phyloP scores from a whole-genome alignment of 805 yeast species.

The Saturnispora gosingensis region DNA sequence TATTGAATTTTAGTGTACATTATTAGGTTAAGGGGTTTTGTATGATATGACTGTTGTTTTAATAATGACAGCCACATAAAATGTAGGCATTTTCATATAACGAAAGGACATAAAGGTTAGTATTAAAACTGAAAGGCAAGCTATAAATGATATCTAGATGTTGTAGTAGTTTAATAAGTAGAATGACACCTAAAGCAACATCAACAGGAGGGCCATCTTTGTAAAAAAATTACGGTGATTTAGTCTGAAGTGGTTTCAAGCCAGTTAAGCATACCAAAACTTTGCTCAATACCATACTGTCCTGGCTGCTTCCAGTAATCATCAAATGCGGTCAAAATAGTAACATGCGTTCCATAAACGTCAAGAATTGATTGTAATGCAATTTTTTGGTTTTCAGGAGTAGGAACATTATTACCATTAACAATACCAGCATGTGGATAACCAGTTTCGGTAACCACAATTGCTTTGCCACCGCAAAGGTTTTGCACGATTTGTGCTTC shows the following conservation, averaged over 20 bases:
- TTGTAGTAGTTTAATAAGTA: background rate
- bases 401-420: constrained; percentile 70
- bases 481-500: constrained; percentile 48
- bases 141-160: background rate
- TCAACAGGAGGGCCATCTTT: background rate
- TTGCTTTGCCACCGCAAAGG: constrained; percentile 46
- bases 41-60: background rate
- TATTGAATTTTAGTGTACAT: constrained; percentile 39
- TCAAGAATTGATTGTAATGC: constrained; percentile 61
- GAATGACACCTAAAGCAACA: background rate
- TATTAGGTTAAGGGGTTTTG: background rate
- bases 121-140: background rate
- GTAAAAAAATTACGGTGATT: background rate
- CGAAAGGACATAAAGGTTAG: background rate
- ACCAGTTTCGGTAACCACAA: constrained; percentile 78
- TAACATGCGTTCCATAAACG: constrained; percentile 48
- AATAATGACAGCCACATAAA: background rate
- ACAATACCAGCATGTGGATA: constrained; percentile 69
- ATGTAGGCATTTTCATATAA: too few relatives aligned
- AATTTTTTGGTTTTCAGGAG: constrained; percentile 54
- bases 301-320: constrained; percentile 89
- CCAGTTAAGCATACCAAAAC: constrained; percentile 56
- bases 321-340: constrained; percentile 70
- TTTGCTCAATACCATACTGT: constrained; percentile 74
- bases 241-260: background rate